Percentiles rank a stretch among this genome's conserved stretches.
phyloP scores from a whole-genome alignment of 1,139 yeast genomes.

The Saccharomycopsis crataegensis region DNA sequence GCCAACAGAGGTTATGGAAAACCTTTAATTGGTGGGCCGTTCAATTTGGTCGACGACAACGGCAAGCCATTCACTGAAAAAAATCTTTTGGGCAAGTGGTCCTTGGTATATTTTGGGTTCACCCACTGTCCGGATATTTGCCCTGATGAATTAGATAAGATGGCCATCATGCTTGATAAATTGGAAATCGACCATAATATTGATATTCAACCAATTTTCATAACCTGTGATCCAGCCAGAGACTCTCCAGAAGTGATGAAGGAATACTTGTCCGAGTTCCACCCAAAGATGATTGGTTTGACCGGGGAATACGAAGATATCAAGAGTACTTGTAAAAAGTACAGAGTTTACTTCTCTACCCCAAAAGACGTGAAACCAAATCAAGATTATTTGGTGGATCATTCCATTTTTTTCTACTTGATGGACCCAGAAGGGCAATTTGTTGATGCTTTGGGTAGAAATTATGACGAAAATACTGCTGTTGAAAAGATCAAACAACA shows the following conservation, averaged over 20 bases:
- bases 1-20: slow-evolving; percentile 83
- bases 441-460: slow-evolving; percentile 90
- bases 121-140: slow-evolving; percentile 97
- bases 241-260: slow-evolving; percentile 80
- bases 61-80: slow-evolving; percentile 70
- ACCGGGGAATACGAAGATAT: slow-evolving; percentile 87
- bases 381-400: slow-evolving; percentile 93
- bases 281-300: slow-evolving; percentile 78
- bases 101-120: slow-evolving; percentile 86
- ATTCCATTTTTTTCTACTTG: slow-evolving; percentile 88
- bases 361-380: slow-evolving; percentile 93
- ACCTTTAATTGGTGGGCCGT: slow-evolving; percentile 91
- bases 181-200: slow-evolving; percentile 50
- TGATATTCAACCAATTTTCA: slow-evolving; percentile 74
- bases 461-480: slow-evolving; percentile 73
- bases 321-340: slow-evolving; percentile 76
- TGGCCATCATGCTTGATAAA: slow-evolving; percentile 68
- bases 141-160: slow-evolving; percentile 92
- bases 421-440: slow-evolving; percentile 97
- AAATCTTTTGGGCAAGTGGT: slow-evolving; percentile 68
- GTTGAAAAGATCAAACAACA: slow-evolving; percentile 72
- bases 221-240: slow-evolving; percentile 94
- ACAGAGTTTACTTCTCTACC: slow-evolving; percentile 90
- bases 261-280: slow-evolving; percentile 78
- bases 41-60: slow-evolving; percentile 60